phyloP scores from a whole-genome alignment of 1,284 basidiomycete genomes.

The Mycena citricolor region DNA sequence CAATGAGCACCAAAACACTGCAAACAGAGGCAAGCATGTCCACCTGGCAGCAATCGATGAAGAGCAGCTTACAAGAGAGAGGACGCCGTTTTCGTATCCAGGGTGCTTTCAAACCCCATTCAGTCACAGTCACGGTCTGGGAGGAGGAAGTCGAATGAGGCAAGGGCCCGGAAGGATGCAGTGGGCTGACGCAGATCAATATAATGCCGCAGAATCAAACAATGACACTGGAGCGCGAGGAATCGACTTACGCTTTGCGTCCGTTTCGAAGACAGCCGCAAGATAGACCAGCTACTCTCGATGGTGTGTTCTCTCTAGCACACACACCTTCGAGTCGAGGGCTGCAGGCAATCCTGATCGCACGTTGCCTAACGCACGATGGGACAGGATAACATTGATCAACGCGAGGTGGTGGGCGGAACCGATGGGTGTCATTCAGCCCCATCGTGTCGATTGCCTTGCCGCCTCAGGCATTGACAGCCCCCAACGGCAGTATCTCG shows the following conservation, averaged over 20 bases:
- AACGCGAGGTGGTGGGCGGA: slow-evolving; percentile 57
- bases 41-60: slow-evolving; percentile 71
- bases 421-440: slow-evolving; percentile 27
- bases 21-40: too few relatives aligned
- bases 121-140: slow-evolving; percentile 68
- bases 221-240: background rate
- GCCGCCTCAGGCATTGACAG: slow-evolving; percentile 52
- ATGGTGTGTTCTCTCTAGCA: slow-evolving; percentile 56
- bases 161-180: too few relatives aligned
- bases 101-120: slow-evolving; percentile 54
- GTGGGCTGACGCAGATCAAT: slow-evolving; percentile 60
- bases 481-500: slow-evolving; percentile 67
- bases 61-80: slow-evolving; percentile 71
- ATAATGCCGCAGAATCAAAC: slow-evolving; percentile 36
- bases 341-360: slow-evolving; percentile 34
- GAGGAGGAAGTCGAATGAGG: too few relatives aligned
- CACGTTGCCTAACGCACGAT: slow-evolving; percentile 56
- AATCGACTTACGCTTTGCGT: slow-evolving; percentile 58
- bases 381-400: slow-evolving; percentile 56
- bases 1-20: slow-evolving; percentile 18
- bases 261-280: slow-evolving; percentile 60
- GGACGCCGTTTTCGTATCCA: slow-evolving; percentile 70
- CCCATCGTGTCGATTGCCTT: slow-evolving; percentile 24
- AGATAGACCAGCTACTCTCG: slow-evolving; percentile 60
- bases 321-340: slow-evolving; percentile 39